These are phyloP conservation scores for Rhodofomes roseus DNA, from an alignment of 1,284 basidiomycete genomes.

Conservation along the genomic window DNA sequence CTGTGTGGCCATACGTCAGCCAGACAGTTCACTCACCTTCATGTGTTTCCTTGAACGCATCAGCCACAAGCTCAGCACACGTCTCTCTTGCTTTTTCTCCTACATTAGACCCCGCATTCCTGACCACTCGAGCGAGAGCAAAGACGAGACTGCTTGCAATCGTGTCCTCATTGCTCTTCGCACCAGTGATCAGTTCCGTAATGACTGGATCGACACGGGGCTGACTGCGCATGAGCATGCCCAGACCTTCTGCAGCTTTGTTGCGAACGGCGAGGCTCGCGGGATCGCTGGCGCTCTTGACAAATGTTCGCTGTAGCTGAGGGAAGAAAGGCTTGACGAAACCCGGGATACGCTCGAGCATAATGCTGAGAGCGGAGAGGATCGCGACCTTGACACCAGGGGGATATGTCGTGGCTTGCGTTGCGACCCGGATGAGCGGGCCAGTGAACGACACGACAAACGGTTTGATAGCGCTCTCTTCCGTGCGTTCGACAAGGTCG, in stretches of 20 bases:
- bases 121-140: constrained; percentile 78
- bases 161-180: constrained; percentile 65
- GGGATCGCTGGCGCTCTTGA: constrained; percentile 88
- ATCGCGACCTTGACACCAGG: constrained; percentile 91
- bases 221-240: constrained; percentile 90
- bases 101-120: constrained; percentile 71
- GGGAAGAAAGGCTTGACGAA: constrained; percentile 99
- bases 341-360: constrained; percentile 80
- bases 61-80: constrained; percentile 73
- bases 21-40: constrained; percentile 50
- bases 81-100: constrained; percentile 72
- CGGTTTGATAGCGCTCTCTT: constrained; percentile 88
- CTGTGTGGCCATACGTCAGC: neutral
- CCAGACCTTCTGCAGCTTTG: constrained; percentile 82
- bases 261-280: constrained; percentile 78
- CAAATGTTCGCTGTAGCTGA: constrained; percentile 94
- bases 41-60: constrained; percentile 74
- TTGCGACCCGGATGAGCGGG: constrained; percentile 91
- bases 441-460: constrained; percentile 97
- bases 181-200: constrained; percentile 79
- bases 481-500: constrained; percentile 90
- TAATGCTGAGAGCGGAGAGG: constrained; percentile 75
- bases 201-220: constrained; percentile 84
- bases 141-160: constrained; percentile 74
- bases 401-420: constrained; percentile 83